These are phyloP conservation scores for Tuber brumale DNA, from an alignment of 495 filamentous ascomycete species.

Conservation along the genomic window DNA sequence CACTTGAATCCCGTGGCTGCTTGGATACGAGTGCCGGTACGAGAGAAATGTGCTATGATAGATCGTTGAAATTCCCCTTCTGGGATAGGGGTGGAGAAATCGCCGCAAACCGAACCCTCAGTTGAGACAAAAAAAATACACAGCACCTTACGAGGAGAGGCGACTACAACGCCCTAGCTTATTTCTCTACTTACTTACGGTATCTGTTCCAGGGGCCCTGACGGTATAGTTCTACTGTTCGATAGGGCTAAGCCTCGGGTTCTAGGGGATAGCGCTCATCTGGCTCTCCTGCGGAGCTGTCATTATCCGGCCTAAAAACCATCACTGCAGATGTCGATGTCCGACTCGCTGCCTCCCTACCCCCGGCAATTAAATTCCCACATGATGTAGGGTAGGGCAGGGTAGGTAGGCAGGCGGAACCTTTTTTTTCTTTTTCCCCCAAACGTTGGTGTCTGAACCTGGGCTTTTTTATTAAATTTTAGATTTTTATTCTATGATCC, in stretches of 20 bases:
- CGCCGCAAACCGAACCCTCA: background rate
- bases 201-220: background rate
- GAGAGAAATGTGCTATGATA: background rate
- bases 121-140: background rate
- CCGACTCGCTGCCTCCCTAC: background rate
- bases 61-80: background rate
- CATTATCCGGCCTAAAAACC: background rate
- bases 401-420: background rate
- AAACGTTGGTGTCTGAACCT: background rate
- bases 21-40: background rate
- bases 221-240: background rate
- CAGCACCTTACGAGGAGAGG: background rate
- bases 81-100: background rate
- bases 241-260: background rate
- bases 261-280: background rate
- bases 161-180: background rate
- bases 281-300: background rate
- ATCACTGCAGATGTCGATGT: background rate
- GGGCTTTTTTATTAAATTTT: slow-evolving; percentile 17
- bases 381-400: background rate
- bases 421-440: slow-evolving; percentile 6
- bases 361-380: background rate
- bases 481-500: background rate
- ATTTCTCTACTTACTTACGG: background rate
- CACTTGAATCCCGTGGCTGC: background rate